Evolutionary conservation across 2,329 filamentous ascomycete species (phyloP), one percentile per base, ranked within the genome.

Genomic region (Calonectria hongkongensis): DNA sequence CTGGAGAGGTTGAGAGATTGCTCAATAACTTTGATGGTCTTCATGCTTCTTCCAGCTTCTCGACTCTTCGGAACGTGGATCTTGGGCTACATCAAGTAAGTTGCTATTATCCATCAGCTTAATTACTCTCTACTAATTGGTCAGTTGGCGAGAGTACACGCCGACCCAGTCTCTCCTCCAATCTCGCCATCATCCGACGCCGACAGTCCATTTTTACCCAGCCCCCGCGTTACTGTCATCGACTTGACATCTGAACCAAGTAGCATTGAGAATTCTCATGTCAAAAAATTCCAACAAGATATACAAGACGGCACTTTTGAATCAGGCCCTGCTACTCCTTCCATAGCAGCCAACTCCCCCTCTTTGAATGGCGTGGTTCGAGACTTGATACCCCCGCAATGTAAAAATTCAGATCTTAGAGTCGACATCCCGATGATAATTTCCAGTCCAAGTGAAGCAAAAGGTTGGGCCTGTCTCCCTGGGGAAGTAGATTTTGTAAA

Each of bases 221-320:
- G 70, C 9, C 47, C 64, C 1, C 68, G 73, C 0, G 71, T 71
- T 28, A 72, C 76, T 7, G 18, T 76, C 4, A 78, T 85, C 3
- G 79, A 82, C 43, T 66, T 82, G 1, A 79, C 79, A 33, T 83
- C 82, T 0, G 82, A 83, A 2, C 81, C 83, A 15, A 72, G 51
- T 16, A 84, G 75, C 27, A 81, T 82, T 2, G n/a, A 56, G 8
- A 60, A 70, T 4, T 4, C 30, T 1, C 27, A 48, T 1, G 56
- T 69, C 51, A 30, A 67, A 12, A 56, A 66, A 39, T 18, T 79
- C 8, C 54, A 78, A 54, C 62, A 68, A 41, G 63, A 51, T 13
- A 15, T 72, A 3, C 39, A 66, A 41, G 28, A 63, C 30, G 77
- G 66, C 0, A 64, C 43, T n/a, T 6, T 81, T 9, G 78, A 79